Base-by-base conservation (phyloP, 2,329 filamentous ascomycete genomes). In the Drechslera avenae region DNA sequence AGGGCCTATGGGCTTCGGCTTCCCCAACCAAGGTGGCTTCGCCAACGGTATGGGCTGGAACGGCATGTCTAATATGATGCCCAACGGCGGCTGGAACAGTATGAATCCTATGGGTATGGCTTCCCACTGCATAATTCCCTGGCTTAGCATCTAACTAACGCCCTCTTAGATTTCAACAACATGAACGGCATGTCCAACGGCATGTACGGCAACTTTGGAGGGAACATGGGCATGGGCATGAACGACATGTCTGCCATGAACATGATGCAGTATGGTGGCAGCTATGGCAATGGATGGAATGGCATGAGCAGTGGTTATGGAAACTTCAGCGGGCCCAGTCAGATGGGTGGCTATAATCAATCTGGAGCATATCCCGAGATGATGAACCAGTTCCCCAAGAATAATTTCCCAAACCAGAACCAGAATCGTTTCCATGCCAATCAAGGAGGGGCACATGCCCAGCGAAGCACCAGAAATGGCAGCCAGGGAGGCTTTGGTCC, bases 61-160 rank as follows among this genome's bases (percentile, higher is more conserved):
- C 37, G 61, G 60, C 40, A 72, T 73, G 67, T 45, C 63, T 6
- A 80, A 78, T 63, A 76, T 73, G 54, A 79, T 80, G 75, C 64
- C 65, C 37, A 71, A 74, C 68, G 75, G 73, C 84, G 85, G 85
- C 84, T 90, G 86, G 87, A 89, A 85, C 79, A 85, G 74, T 45
- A 91, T 93, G 85, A 68, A 63, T 46, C 52, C 60, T 28, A 96
- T 97, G 89, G 89, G 92, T 97, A 84, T 71, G 89, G 81, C 32
- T 41, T 42, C 28, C 33, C 58, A 55, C 10, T 12, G 13, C 10
- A 34, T 4, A 10, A 17, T 12, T 76, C 54, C 40, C n/a, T 9
- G 4, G 26, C 12, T 32, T 4, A 46, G 8, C 26, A 35, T 16
- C 8, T 13, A 9, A 39, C 70, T 68, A 63, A 67, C 39, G 13